Conservation (phyloP, 768 basidiomycete genomes). For the Dacryopinax primogenitus region DNA sequence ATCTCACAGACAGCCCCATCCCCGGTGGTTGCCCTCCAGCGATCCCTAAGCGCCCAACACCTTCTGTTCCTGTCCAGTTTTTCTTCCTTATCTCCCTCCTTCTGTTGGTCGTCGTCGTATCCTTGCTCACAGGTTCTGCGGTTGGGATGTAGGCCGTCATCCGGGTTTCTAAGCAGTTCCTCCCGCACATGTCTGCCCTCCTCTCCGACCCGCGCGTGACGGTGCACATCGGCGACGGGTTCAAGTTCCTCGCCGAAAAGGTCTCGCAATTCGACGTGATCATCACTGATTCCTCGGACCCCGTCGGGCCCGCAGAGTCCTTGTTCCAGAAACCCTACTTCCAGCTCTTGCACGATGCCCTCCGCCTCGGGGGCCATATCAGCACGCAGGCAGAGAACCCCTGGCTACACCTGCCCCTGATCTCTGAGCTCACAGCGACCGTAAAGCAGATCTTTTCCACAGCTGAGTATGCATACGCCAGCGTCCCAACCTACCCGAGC, state of each 20-base stretch:
- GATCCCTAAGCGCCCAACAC: not conserved
- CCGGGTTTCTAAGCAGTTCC: slow-evolving; percentile 82
- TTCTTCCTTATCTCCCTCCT: not conserved
- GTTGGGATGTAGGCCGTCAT: slow-evolving; percentile 97
- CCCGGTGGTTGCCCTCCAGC: too few species aligned
- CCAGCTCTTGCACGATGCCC: slow-evolving; percentile 78
- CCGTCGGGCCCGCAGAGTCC: slow-evolving; percentile 84
- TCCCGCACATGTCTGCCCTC: slow-evolving; percentile 86
- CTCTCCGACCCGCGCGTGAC: slow-evolving; percentile 68
- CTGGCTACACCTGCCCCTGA: slow-evolving; percentile 87
- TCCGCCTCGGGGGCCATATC: slow-evolving; percentile 80
- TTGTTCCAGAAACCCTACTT: slow-evolving; percentile 98
- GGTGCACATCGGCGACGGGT: slow-evolving; percentile 85
- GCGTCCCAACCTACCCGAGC: slow-evolving; percentile 96
- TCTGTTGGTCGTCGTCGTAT: slow-evolving; percentile 1
- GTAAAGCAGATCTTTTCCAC: slow-evolving; percentile 64
- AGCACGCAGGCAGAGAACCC: slow-evolving; percentile 92
- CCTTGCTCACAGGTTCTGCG: too few species aligned
- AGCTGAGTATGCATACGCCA: slow-evolving; percentile 85
- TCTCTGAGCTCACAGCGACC: slow-evolving; percentile 56
- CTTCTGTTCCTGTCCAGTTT: not conserved
- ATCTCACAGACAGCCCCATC: too few species aligned
- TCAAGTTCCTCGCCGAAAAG: slow-evolving; percentile 89
- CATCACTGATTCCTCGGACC: slow-evolving; percentile 97
- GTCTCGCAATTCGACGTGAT: slow-evolving; percentile 86